Base-by-base conservation (phyloP, 2,329 filamentous ascomycete genomes). In the Colletotrichum limetticola region DNA sequence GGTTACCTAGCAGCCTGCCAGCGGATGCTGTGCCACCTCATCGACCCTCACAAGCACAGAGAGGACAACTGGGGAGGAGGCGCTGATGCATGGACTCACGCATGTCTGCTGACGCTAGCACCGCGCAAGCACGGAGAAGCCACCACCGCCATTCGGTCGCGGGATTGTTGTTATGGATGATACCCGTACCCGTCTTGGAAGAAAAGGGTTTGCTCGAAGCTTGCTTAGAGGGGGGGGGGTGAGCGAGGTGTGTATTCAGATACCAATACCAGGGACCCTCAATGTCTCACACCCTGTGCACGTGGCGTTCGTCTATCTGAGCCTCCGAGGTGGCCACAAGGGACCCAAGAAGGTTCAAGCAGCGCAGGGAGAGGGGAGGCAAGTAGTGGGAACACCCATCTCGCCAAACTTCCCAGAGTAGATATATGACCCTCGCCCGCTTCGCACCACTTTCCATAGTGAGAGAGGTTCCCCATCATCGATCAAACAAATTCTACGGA, bases 261-360 rank as follows among this genome's bases (percentile, higher is more conserved):
- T 6, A 9, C 42, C 42, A 19, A 52, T 4, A 22, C 55, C 32
- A 37, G 60, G 55, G 32, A 56, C 60, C 28, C 26, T 62, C 28
- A 12, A 49, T 28, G 32, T 56, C 60, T 64, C 70, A 65, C 66
- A 60, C 66, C 4, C 59, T 59, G n/a, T 32, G 52, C 69, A 37
- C 55, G 66, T 69, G 70, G 70, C 59, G 70, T 56, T 69, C 42
- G 22, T 64, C 55, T 69, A 72, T 72, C 70, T 69, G 70, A 69
- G 60, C 42, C 58, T 42, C 49, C 12, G 26, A 55, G 53, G 64
- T 61, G 37, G 68, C 60, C 60, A 63, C 30, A 63, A 32, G 52
- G 19, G 35, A 59, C 58, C 59, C 59, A 19, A 60, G 52, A 68
- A 55, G 49, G 49, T 52, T 64, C 61, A 64, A 64, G 61, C 61